Evolutionary conservation across 2,329 filamentous ascomycete genomes (phyloP), one percentile per base, ranked within the genome.

Genomic region (Scolecobasidium constrictum): DNA sequence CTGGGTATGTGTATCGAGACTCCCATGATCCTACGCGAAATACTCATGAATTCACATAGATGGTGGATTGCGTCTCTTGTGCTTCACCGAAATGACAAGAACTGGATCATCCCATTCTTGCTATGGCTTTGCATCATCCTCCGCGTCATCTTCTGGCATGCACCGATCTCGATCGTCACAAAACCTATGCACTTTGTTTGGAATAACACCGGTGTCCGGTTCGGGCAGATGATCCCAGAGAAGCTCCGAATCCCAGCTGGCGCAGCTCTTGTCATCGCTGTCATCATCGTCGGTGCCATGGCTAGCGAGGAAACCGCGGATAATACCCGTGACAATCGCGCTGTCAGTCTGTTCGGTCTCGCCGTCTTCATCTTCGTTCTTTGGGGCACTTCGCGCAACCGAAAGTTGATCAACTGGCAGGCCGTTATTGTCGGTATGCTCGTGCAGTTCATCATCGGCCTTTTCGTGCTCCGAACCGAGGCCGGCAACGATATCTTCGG

Each of bases 401-500:
- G 83, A 51, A 77, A 64, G 51, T 69, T 62, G 49, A 65, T 69
- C 52, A 49, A 56, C 7, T 65, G 63, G 66, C 66, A 69, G 51
- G 67, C 66, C 4, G 65, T 95, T 52, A 85, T 94, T 47, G 84
- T 83, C 28, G 88, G 88, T 47, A 92, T 94, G 81, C 69, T 94
- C 34, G 71, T 81, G 9, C 88, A 95, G 62, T 95, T 88, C 64
- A 71, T 95, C 56, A 74, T 94, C 49, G 87, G 86, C 3, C 71
- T 94, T 11, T 94, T 95, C 54, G 88, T 94, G 38, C 70, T 94
- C 51, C 77, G 86, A 38, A 92, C 86, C 3, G 63, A 72, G 31
- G 84, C 77, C 31, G 88, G 87, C 46, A 93, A 62, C 64, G 84
- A 93, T 63, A 94, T 94, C 57, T 95, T 95, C 75, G 78, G 77